Evolutionary conservation across 2,329 filamentous ascomycete species (phyloP).

Genomic region (Claviceps citrina): DNA sequence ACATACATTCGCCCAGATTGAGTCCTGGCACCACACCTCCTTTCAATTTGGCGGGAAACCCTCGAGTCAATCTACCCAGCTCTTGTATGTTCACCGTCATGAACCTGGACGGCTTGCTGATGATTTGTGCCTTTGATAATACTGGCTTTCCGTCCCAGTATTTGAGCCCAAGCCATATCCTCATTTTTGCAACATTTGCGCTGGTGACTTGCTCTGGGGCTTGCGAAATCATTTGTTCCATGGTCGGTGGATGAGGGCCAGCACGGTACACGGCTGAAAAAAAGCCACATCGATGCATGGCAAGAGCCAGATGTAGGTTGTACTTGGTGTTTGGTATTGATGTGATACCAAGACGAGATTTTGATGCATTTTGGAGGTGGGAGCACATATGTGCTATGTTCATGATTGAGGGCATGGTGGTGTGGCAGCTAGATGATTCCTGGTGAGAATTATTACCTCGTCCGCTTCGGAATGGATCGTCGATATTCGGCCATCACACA

Average conservation of each 20-base stretch:
- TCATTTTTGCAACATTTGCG: slow-evolving; percentile 55
- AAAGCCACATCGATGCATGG: slow-evolving; percentile 71
- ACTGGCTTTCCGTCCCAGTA: slow-evolving; percentile 78
- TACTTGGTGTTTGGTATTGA: slow-evolving; percentile 69
- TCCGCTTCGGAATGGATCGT: too few species aligned
- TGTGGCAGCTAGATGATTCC: not conserved
- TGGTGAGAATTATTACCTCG: too few species aligned
- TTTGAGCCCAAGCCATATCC: slow-evolving; percentile 81
- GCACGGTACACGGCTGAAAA: slow-evolving; percentile 62
- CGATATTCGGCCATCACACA: too few species aligned
- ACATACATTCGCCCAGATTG: slow-evolving; percentile 68
- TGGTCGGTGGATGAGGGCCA: slow-evolving; percentile 40
- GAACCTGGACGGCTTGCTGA: slow-evolving; percentile 60
- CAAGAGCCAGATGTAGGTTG: slow-evolving; percentile 60
- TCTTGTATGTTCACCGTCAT: slow-evolving; percentile 50
- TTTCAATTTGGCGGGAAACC: slow-evolving; percentile 40
- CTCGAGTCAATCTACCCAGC: slow-evolving; percentile 51
- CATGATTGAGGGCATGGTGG: slow-evolving; percentile 37
- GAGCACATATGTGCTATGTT: slow-evolving; percentile 71
- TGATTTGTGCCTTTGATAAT: slow-evolving; percentile 45
- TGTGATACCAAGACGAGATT: slow-evolving; percentile 69
- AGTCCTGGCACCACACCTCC: slow-evolving; percentile 60
- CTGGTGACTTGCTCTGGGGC: slow-evolving; percentile 45
- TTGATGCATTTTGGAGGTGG: slow-evolving; percentile 78
- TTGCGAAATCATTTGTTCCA: slow-evolving; percentile 27